A percentile compares a stretch with the other conserved stretches of the same genome.
Evolutionary conservation across 495 filamentous ascomycete genomes (phyloP).

Genomic region (Talaromyces adpressus): DNA sequence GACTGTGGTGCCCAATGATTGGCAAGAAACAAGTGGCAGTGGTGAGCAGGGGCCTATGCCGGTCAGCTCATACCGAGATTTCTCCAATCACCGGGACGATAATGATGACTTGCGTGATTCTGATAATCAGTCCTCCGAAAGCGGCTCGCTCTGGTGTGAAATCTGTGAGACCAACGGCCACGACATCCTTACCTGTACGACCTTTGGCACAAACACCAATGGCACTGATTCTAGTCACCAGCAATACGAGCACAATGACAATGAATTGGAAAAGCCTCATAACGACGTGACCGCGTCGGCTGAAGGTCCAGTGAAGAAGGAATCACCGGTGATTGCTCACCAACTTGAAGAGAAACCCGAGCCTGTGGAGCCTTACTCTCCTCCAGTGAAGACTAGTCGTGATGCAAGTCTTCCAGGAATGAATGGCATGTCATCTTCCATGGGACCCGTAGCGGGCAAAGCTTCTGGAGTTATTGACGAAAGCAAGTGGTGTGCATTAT

Average conservation of each 20-base stretch:
- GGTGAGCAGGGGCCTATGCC: conserved; percentile 17
- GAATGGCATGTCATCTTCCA: conserved; percentile 40
- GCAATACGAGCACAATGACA: conserved; percentile 11
- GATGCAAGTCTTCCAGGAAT: conserved; percentile 58
- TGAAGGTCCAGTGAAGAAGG: not conserved
- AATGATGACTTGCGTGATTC: conserved; percentile 52
- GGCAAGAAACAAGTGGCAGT: conserved; percentile 30
- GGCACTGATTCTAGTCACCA: conserved; percentile 22
- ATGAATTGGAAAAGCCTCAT: not conserved
- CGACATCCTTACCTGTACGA: conserved; percentile 88
- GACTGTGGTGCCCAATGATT: conserved; percentile 38
- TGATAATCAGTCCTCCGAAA: conserved; percentile 65
- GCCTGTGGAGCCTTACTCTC: conserved; percentile 11
- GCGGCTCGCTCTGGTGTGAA: conserved; percentile 83
- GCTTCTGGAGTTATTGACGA: conserved; percentile 70
- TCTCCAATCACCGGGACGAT: conserved; percentile 18
- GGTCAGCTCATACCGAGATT: not conserved
- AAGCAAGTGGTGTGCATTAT: conserved; percentile 93
- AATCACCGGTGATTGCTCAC: not conserved
- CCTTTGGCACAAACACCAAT: conserved; percentile 56
- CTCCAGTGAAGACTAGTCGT: conserved; percentile 28
- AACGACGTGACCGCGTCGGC: not conserved
- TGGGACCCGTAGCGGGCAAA: conserved; percentile 63
- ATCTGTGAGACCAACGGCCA: conserved; percentile 92
- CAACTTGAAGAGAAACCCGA: not conserved